These are phyloP conservation scores for Pythium rhizo-oryzae DNA, from an alignment of 352 stramenopile genomes.

Conservation along the genomic window DNA sequence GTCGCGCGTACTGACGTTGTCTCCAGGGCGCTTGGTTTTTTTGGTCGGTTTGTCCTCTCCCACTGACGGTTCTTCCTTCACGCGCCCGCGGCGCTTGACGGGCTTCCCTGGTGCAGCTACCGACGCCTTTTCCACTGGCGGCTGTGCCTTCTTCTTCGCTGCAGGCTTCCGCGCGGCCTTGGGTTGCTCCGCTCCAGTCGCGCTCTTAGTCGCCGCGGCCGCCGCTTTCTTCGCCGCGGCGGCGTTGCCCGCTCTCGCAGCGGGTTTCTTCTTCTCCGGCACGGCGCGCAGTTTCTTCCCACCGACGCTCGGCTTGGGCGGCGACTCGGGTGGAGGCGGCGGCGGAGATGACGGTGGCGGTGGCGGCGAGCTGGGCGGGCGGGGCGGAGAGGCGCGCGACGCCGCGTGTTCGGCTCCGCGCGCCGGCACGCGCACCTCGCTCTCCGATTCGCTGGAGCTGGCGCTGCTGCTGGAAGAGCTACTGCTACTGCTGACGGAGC, in stretches of 20 bases:
- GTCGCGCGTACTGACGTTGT: slow-evolving; percentile 28
- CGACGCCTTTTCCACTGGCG: neutral
- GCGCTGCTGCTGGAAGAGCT: slow-evolving; percentile 42
- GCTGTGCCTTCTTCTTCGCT: slow-evolving; percentile 14
- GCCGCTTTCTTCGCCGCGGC: slow-evolving; percentile 7
- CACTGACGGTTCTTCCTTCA: slow-evolving; percentile 9
- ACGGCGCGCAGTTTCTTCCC: slow-evolving; percentile 32
- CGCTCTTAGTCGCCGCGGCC: neutral
- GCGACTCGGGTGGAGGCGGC: slow-evolving; percentile 21
- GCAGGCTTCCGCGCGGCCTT: neutral
- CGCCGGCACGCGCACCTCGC: slow-evolving; percentile 29
- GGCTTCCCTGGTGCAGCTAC: neutral
- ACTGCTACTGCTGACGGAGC: slow-evolving; percentile 31
- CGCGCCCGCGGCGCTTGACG: slow-evolving; percentile 9
- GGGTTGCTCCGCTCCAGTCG: neutral
- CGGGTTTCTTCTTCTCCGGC: slow-evolving; percentile 21
- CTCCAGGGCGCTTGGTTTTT: neutral
- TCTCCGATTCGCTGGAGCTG: slow-evolving; percentile 49
- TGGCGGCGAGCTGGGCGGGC: slow-evolving; percentile 36
- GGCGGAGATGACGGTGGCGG: slow-evolving; percentile 33
- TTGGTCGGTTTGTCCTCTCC: slow-evolving; percentile 1
- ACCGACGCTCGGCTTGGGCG: slow-evolving; percentile 5
- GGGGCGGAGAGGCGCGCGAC: slow-evolving; percentile 28
- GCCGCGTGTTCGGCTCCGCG: slow-evolving; percentile 4
- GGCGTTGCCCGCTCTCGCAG: slow-evolving; percentile 2